Conservation (phyloP, 768 basidiomycete genomes). For the Hygrophorus pudorinus region DNA sequence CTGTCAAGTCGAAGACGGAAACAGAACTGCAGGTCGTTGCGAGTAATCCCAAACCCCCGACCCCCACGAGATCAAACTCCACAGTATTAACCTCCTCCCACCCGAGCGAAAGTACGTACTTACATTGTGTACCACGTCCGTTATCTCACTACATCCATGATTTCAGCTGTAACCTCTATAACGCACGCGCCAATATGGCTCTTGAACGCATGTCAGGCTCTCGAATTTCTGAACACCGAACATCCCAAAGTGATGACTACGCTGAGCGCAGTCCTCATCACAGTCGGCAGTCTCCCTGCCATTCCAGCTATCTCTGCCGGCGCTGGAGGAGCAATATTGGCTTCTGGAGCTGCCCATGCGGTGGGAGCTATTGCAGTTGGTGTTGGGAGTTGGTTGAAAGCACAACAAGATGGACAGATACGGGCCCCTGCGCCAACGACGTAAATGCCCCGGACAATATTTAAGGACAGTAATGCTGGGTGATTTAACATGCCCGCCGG, state of each 20-base stretch:
- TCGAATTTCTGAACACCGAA: constrained; percentile 64
- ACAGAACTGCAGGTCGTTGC: not conserved
- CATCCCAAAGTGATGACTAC: constrained; percentile 68
- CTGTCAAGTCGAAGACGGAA: not conserved
- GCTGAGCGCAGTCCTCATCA: constrained; percentile 69
- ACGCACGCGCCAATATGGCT: constrained; percentile 68
- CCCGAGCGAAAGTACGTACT: not conserved
- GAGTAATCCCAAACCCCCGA: not conserved
- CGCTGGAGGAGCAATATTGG: constrained; percentile 64
- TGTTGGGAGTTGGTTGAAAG: constrained; percentile 48
- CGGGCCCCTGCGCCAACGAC: not conserved
- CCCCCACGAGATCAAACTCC: constrained; percentile 2
- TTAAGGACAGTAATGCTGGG: not conserved
- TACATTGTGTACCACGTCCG: too few species aligned
- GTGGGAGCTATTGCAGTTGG: constrained; percentile 74
- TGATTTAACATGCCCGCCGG: not conserved
- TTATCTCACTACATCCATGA: too few species aligned
- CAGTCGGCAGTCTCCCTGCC: constrained; percentile 64
- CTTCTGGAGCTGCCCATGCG: constrained; percentile 66
- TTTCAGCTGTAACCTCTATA: constrained; percentile 27
- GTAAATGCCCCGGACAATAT: not conserved
- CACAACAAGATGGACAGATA: constrained; percentile 26
- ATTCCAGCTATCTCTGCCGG: constrained; percentile 61
- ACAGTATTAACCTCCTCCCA: constrained; percentile 1
- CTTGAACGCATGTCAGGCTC: constrained; percentile 63